These are phyloP conservation scores for Quercus lobata DNA, from an alignment of 331 rosid genomes.

Conservation along the genomic window DNA sequence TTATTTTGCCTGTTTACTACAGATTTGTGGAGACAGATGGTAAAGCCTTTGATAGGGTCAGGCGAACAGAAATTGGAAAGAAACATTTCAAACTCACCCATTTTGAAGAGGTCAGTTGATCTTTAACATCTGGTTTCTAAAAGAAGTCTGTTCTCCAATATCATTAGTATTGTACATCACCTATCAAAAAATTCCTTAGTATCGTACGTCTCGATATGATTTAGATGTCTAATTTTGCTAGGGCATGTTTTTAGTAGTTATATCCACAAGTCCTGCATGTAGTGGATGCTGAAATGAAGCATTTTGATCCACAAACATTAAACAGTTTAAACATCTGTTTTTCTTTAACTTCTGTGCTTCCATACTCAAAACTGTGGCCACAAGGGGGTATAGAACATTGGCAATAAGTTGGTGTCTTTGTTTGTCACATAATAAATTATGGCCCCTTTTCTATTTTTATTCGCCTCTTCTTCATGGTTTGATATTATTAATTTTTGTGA, in stretches of 20 bases:
- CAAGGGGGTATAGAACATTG: not conserved
- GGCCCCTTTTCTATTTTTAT: not conserved
- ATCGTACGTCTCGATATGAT: not conserved
- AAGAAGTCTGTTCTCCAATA: not conserved
- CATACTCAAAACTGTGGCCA: not conserved
- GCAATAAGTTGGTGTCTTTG: not conserved
- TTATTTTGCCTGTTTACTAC: slow-evolving; percentile 19
- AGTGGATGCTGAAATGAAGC: not conserved
- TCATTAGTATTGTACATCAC: not conserved
- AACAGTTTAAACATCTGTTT: not conserved
- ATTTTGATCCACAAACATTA: not conserved
- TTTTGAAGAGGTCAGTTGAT: slow-evolving; percentile 84
- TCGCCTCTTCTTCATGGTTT: not conserved
- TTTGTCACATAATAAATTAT: not conserved
- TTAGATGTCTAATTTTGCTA: not conserved
- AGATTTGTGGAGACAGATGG: slow-evolving; percentile 99
- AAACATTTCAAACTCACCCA: slow-evolving; percentile 87
- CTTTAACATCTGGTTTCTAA: slow-evolving; percentile 4
- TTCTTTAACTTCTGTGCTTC: not conserved
- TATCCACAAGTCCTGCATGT: not conserved
- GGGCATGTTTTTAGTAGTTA: not conserved
- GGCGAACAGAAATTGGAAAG: slow-evolving; percentile 96
- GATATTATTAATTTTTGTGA: not conserved
- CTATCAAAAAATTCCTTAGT: not conserved
- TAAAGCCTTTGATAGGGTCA: slow-evolving; percentile 85